Evolutionary conservation across 2,329 filamentous ascomycete genomes (phyloP), one percentile per base, ranked within the genome.

Genomic region (Delphinella strobiligena): DNA sequence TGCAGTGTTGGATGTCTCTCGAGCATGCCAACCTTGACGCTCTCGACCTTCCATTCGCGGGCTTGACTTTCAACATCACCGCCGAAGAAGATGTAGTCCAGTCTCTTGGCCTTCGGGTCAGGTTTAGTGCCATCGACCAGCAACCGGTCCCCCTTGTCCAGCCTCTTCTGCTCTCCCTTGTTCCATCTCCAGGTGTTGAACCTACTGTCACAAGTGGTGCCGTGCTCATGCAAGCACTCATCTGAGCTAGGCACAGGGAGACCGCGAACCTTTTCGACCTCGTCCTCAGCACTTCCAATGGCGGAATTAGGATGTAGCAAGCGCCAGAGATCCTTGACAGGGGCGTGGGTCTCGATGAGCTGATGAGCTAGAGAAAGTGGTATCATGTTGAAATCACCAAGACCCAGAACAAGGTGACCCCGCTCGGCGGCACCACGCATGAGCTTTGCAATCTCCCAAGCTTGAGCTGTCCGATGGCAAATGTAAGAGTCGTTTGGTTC

Each of bases 381-480:
- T n/a, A 86, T 68, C 82, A 94, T 93, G 63, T 96, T 96, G 66
- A 96, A 95, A 64, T 96, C 91, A 18, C 91, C 91, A 39, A 94
- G 66, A 4, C 80, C 88, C 32, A 96, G 67, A 37, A 88, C 87
- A 19, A 96, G 69, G 56, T 89, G 83, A 5, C 87, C 86, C 11
- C 81, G 71, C 49, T 87, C 82, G 1, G 79, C 74, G 33, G 89
- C 88, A 42, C 75, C 82, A 36, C 84, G 78, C 64, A 95, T 81
- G 33, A 94, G 70, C 60, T 93, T 94, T 38, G 88, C 75, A 42
- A 95, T 83, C 58, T 95, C 83, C 91, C 91, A 98, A 36, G 87
- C 82, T 64, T 98, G 89, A 3, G 89, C 82, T 14, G 84, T 84
- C 42, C 88, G 82, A 62, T 96, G 91, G 56, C 84, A 88, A 37